Evolutionary conservation across 345 rosid species (phyloP).

Genomic region (Odontarrhena argentea): DNA sequence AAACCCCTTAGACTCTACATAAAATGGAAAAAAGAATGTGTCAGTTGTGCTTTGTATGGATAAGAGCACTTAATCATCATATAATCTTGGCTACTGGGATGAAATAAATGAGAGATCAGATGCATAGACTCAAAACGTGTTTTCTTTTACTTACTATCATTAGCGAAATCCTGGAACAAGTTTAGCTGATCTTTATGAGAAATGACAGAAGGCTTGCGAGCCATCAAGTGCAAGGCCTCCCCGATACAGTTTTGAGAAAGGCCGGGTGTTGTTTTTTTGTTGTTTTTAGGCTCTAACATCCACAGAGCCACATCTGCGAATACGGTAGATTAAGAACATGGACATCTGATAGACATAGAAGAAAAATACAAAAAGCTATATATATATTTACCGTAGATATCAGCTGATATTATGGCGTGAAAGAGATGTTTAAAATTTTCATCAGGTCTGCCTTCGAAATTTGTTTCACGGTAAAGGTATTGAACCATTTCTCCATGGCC

Average conservation of each 20-base stretch:
- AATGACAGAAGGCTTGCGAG: background rate
- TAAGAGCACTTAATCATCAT: too few species aligned
- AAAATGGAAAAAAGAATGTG: too few species aligned
- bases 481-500: background rate
- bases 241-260: background rate
- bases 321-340: background rate
- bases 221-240: constrained; percentile 11
- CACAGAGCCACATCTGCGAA: background rate
- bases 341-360: too few species aligned
- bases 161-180: too few species aligned
- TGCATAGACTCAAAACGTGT: too few species aligned
- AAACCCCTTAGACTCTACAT: background rate
- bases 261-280: background rate
- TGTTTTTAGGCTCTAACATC: too few species aligned
- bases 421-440: too few species aligned
- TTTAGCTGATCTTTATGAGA: too few species aligned
- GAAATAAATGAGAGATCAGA: too few species aligned
- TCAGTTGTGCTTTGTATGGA: too few species aligned
- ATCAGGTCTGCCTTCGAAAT: too few species aligned
- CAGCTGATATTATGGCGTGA: constrained; percentile 1
- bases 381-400: background rate
- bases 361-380: background rate
- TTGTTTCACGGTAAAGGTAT: background rate
- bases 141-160: background rate
- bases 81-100: too few species aligned